Conservation (phyloP, 352 stramenopile genomes). For the Aphanomyces astaci region DNA sequence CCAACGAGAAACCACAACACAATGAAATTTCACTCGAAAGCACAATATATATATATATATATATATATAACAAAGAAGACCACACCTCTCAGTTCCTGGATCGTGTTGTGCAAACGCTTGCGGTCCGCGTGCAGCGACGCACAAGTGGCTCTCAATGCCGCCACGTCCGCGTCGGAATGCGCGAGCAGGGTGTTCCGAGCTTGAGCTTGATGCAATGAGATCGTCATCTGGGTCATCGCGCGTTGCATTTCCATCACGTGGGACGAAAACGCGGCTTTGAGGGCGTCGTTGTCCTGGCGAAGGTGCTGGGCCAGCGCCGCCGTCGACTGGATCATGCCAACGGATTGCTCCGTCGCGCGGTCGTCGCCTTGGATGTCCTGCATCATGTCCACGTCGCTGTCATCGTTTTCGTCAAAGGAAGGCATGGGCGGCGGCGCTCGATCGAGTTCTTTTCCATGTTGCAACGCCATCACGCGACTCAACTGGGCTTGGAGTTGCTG, state of each 20-base stretch:
- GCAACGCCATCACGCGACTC: background rate
- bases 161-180: background rate
- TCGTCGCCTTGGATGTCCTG: background rate
- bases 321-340: background rate
- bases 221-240: background rate
- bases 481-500: background rate
- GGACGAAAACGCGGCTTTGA: background rate
- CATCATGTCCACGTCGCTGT: background rate
- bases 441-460: background rate
- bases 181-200: background rate
- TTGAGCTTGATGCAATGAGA: background rate
- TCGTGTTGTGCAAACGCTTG: constrained; percentile 17
- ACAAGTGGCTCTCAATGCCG: constrained; percentile 7
- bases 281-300: background rate
- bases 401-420: background rate
- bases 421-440: background rate
- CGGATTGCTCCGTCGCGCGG: background rate
- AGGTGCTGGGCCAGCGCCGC: background rate
- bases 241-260: background rate
- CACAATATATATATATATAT: too few relatives aligned
- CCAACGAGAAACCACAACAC: too few relatives aligned
- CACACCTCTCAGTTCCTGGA: constrained; percentile 26
- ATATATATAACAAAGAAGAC: background rate
- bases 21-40: too few relatives aligned
- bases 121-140: constrained; percentile 16